Conservation (phyloP, 1,139 yeast species). For the Fermentozyma sake region DNA sequence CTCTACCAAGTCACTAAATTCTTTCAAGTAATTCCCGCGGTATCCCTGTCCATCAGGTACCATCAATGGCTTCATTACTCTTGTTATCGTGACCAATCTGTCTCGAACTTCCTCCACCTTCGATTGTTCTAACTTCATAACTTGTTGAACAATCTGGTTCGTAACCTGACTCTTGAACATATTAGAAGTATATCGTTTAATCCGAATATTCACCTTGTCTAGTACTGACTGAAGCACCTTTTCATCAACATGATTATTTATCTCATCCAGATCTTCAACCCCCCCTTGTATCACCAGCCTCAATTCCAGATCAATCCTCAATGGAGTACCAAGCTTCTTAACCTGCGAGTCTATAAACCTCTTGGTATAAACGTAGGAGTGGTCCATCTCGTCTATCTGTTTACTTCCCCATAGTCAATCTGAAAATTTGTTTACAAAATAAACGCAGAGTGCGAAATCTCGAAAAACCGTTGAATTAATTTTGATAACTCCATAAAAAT, state of each 20-base stretch:
- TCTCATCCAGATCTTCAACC: too few species aligned
- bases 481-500: slow-evolving; percentile 1
- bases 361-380: slow-evolving; percentile 24
- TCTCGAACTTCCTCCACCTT: slow-evolving; percentile 26
- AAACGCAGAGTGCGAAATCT: too few species aligned
- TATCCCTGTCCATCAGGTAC: slow-evolving; percentile 20
- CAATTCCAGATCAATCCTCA: slow-evolving; percentile 10
- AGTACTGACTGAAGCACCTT: slow-evolving; percentile 11
- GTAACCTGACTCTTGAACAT: slow-evolving; percentile 28
- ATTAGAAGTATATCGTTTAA: slow-evolving; percentile 27
- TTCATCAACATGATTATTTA: slow-evolving; percentile 1
- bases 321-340: slow-evolving; percentile 21
- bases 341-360: slow-evolving; percentile 27
- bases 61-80: slow-evolving; percentile 25
- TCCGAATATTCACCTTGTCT: slow-evolving; percentile 22
- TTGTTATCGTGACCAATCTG: slow-evolving; percentile 18
- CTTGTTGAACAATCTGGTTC: slow-evolving; percentile 34
- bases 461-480: too few species aligned
- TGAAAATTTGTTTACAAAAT: background rate
- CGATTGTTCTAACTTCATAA: slow-evolving; percentile 29
- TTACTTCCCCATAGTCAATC: slow-evolving; percentile 2
- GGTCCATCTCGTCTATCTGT: slow-evolving; percentile 3
- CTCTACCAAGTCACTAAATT: slow-evolving; percentile 20
- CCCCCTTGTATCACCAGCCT: slow-evolving; percentile 8
- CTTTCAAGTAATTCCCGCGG: slow-evolving; percentile 10